Percentiles rank a stretch among this genome's conserved stretches.
phyloP scores from a whole-genome alignment of 495 filamentous ascomycete species.

The Aspergillus homomorphus region DNA sequence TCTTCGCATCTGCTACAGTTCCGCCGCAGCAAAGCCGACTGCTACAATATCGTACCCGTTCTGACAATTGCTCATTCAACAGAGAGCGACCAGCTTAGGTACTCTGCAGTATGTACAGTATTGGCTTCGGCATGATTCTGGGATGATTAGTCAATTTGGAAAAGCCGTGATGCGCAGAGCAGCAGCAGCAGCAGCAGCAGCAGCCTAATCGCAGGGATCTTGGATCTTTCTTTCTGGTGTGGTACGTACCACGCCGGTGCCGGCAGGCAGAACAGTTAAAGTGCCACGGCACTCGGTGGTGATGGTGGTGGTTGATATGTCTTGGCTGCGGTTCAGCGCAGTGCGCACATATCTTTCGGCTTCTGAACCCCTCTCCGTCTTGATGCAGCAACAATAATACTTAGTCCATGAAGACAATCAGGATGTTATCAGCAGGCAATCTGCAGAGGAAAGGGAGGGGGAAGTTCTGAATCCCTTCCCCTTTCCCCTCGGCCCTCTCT shows the following conservation, averaged over 20 bases:
- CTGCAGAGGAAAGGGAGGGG: constrained; percentile 1
- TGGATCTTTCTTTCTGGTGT: neutral
- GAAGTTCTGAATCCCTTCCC: neutral
- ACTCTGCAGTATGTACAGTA: neutral
- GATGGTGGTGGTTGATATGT: neutral
- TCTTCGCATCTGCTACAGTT: constrained; percentile 6
- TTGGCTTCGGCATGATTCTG: neutral
- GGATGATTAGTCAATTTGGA: neutral
- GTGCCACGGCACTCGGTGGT: neutral
- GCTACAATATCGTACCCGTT: neutral
- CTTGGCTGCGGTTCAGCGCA: neutral
- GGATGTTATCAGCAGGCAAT: neutral
- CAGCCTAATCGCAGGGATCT: neutral
- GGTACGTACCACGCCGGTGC: neutral
- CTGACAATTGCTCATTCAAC: neutral
- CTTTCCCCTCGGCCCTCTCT: neutral
- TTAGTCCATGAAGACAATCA: neutral
- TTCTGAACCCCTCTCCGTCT: no score
- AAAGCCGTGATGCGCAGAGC: neutral
- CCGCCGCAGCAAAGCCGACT: neutral
- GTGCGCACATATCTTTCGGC: neutral
- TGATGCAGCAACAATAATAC: neutral
- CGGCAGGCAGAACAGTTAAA: neutral
- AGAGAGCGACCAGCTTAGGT: neutral
- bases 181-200: neutral